These are phyloP conservation scores for Coniochaeta hoffmannii DNA, from an alignment of 2,329 filamentous ascomycete genomes.

Conservation along the genomic window DNA sequence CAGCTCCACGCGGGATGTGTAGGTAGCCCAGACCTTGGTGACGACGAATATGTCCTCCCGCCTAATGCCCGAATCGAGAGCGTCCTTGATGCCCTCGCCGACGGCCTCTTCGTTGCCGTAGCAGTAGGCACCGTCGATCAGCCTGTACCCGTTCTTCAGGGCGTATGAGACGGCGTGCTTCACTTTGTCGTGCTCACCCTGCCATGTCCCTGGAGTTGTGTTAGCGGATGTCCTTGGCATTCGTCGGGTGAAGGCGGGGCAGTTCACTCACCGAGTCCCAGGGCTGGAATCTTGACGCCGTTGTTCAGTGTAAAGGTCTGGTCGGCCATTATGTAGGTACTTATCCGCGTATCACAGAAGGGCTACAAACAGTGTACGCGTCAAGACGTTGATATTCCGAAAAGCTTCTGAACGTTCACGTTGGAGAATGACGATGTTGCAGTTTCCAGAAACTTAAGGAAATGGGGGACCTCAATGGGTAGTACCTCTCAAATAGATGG, in stretches of 20 bases:
- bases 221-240: not conserved
- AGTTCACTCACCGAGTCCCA: constrained; percentile 48
- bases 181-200: constrained; percentile 52
- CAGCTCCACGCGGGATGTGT: constrained; percentile 61
- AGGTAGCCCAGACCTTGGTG: constrained; percentile 80
- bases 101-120: constrained; percentile 81
- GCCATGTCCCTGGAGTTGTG: constrained; percentile 51
- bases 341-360: not conserved
- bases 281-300: constrained; percentile 53
- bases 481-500: not conserved
- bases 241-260: not conserved
- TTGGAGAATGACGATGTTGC: not conserved
- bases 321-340: constrained; percentile 38
- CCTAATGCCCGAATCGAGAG: constrained; percentile 62
- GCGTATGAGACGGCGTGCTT: constrained; percentile 50
- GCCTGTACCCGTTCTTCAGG: constrained; percentile 47
- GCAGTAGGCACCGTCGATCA: constrained; percentile 67
- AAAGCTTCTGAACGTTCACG: not conserved
- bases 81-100: constrained; percentile 67
- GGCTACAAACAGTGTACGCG: not conserved
- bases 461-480: not conserved
- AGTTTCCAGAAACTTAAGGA: not conserved
- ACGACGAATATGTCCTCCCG: constrained; percentile 77
- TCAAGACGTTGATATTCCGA: not conserved
- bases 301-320: constrained; percentile 58